Base-by-base conservation (phyloP, 1,139 yeast species). In the Zygotorulaspora mrakii region DNA sequence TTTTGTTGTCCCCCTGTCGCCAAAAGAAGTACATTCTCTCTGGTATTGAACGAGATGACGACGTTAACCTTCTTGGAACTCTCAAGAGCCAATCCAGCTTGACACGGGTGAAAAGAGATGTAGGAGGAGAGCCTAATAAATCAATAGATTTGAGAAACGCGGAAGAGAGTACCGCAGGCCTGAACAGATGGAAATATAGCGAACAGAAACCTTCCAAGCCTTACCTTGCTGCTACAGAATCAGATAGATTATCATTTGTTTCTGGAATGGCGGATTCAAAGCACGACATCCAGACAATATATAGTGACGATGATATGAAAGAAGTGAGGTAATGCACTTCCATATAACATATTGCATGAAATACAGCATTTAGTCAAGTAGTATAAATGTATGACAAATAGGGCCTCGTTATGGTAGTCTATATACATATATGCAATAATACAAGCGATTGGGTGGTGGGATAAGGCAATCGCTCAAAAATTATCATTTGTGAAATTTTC, bases 401-500 rank as follows among this genome's bases (percentile, higher is more conserved):
- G n/a, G n/a, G n/a, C n/a, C n/a, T n/a, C n/a, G 14, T 25, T 25
- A 25, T 25, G 16, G 31, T 34, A 33, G 34, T 28, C 23, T 34
- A 34, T 36, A 31, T 36, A 37, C 29, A 37, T 27, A 33, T 37
- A 37, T 32, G 28, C 29, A 35, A 24, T 11, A 25, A 20, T 22
- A 17, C 16, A 31, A 21, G 27, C 31, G 28, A 18, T 14, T 25
- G 35, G 18, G 30, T 21, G 18, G 33, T 13, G n/a, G n/a, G n/a
- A n/a, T n/a, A n/a, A 3, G 29, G 9, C 9, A 20, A 18, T 11
- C 18, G 18, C 17, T 35, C 33, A 39, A 31, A 27, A 37, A n/a
- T 46, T 51, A 16, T 52, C 55, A 4, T 53, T 55, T 17, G 70
- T 71, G 26, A 72, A 65, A 54, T 80, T 82, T 45, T 77, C 77